Evolutionary conservation across 257 asterid species (phyloP), one percentile per base, ranked within the genome.

Genomic region (Galeopsis tetrahit): DNA sequence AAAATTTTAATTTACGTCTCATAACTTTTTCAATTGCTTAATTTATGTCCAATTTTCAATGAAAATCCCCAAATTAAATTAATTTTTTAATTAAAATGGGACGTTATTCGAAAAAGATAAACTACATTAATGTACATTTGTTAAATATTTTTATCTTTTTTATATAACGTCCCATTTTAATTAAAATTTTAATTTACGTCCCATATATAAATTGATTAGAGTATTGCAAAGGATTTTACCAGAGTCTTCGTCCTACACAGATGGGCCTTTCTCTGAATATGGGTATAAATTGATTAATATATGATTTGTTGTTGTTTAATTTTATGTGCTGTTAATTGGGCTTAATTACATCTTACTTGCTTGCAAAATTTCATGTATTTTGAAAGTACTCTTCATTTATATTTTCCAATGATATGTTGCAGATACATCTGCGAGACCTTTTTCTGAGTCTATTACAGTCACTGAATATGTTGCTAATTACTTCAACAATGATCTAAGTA

Each of bases 191-290:
- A n/a, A n/a, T n/a, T 2, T 60, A n/a, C n/a, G n/a, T n/a, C n/a
- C n/a, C n/a, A n/a, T n/a, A n/a, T n/a, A n/a, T n/a, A n/a, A 1
- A 57, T 71, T 81, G 98, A 4, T 7, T 91, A 1, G 82, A 85
- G 13, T 88, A 86, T 40, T 91, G 96, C 95, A 85, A 74, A 73
- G 97, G 98, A 0, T 93, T 82, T 63, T 93, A 89, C 60, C 97
- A 91, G 64, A 91, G 97, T 36, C 85, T 93, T 2, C 89, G 97
- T 2, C 97, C 96, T 6, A 85, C 96, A 4, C 98, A 93, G 75
- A 93, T 93, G 96, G 98, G 98, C 0, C 85, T 91, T 0, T 89
- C 98, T 0, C 79, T 93, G 0, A 93, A 93, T 34, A 83, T 93
- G 1, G 96, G 98, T 90, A 28, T n/a, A n/a, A n/a, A n/a, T n/a